Conservation (phyloP, 164 flowering plant genomes). For the Magnolia changhungtana region DNA sequence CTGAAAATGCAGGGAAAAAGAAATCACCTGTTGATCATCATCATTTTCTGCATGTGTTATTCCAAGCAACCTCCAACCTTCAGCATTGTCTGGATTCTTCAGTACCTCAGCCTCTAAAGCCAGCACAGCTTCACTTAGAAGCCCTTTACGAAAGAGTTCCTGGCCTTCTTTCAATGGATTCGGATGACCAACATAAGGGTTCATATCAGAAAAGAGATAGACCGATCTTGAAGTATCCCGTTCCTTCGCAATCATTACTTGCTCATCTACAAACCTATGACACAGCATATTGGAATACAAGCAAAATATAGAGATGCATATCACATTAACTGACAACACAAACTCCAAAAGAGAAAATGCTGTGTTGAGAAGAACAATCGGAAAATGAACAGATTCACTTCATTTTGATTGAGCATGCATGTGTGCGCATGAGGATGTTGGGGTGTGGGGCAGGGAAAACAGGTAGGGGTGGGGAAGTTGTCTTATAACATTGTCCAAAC, state of each 20-base stretch:
- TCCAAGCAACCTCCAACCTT: conserved; percentile 99
- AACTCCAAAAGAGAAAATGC: background rate
- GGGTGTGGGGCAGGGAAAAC: too few relatives aligned
- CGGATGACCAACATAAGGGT: conserved; percentile 97
- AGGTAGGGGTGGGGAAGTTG: too few relatives aligned
- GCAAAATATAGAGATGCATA: background rate
- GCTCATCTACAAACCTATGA: conserved; percentile 68
- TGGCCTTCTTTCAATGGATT: conserved; percentile 94
- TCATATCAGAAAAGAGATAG: conserved; percentile 86
- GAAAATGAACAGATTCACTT: too few relatives aligned
- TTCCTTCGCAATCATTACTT: conserved; percentile 45
- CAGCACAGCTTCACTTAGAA: conserved; percentile 95
- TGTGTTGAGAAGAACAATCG: background rate
- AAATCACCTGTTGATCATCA: conserved; percentile 92
- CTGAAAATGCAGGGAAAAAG: background rate
- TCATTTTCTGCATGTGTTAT: conserved; percentile 98
- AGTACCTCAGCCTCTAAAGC: conserved; percentile 96
- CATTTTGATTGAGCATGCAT: too few relatives aligned
- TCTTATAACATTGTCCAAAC: too few relatives aligned
- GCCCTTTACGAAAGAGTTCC: conserved; percentile 92
- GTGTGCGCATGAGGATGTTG: too few relatives aligned
- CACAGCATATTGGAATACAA: background rate
- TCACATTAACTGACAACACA: too few relatives aligned
- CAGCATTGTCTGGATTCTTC: conserved; percentile 91
- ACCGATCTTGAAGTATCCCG: conserved; percentile 59